Base-by-base conservation (phyloP, 2,329 filamentous ascomycete genomes). In the Lasiodiplodia hormozganensis region DNA sequence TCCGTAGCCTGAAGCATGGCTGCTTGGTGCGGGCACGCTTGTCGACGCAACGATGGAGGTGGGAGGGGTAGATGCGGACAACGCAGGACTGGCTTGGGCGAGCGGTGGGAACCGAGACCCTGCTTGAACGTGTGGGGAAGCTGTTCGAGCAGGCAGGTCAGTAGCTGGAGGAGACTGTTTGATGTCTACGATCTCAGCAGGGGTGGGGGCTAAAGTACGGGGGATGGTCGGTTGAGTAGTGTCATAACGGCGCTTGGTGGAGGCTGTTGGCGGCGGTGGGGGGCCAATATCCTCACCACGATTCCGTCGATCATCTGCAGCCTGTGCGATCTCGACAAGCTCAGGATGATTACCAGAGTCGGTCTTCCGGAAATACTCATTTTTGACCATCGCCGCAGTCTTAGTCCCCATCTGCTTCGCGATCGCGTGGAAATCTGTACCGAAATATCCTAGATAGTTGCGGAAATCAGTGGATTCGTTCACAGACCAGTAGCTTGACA, bases 401-500 rank as follows among this genome's bases (percentile, higher is more conserved):
- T 95, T 95, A 4, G 92, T 93, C 62, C 90, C 90, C 90, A 96
- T 94, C 73, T 93, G 89, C 64, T 85, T 85, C 51, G 92, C 90
- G 78, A 95, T 95, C 4, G 87, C 87, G 60, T 83, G 82, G 88
- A 92, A 96, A 76, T 96, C 92, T 18, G 90, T 93, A 69, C 92
- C 92, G 80, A 93, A 95, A 67, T 92, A 87, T 62, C 85, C 86
- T 57, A 96, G 83, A 69, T 93, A 85, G 68, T 85, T 86, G 43
- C 90, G 89, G 78, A 96, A 96, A 74, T 94, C 92, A 57, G 86
- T 90, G 67, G 90, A 86, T 80, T 96, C 92, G 1, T 90, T 91
- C 25, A 95, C 92, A 74, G 92, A 95, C 92, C 92, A 96, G 78
- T 96, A 96, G 78, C 92, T 95, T 1, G 91, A 93, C 16, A 90